Evolutionary conservation across 2,329 filamentous ascomycete genomes (phyloP).

Genomic region (Plectosphaerella cucumerina): DNA sequence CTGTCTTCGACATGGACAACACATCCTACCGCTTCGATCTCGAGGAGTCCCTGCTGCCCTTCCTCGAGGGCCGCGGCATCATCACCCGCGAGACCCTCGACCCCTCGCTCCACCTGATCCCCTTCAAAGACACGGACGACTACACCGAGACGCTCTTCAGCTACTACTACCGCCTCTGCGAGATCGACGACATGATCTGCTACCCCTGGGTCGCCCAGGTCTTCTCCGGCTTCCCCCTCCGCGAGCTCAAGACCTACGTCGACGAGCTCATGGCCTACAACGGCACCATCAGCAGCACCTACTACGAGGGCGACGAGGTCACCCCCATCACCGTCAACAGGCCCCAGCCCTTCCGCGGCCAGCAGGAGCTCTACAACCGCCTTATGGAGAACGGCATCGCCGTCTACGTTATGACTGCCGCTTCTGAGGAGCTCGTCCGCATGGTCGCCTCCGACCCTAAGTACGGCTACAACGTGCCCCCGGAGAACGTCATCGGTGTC

Average conservation of each 20-base stretch:
- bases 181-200: constrained; percentile 34
- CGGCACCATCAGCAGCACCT: constrained; percentile 27
- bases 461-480: constrained; percentile 40
- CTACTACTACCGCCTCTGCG: constrained; percentile 40
- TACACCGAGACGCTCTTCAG: constrained; percentile 37
- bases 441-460: constrained; percentile 39
- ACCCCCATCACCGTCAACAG: constrained; percentile 22
- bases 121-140: constrained; percentile 33
- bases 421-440: constrained; percentile 39
- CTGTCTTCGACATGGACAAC: constrained; percentile 42
- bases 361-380: constrained; percentile 37
- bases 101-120: constrained; percentile 32
- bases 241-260: constrained; percentile 39
- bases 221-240: constrained; percentile 35
- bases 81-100: constrained; percentile 35
- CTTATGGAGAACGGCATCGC: constrained; percentile 38
- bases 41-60: constrained; percentile 38
- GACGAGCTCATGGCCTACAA: constrained; percentile 42
- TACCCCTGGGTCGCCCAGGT: constrained; percentile 39
- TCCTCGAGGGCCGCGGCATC: constrained; percentile 34
- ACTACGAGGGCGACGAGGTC: constrained; percentile 27
- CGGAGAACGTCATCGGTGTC: constrained; percentile 40
- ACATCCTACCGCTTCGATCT: constrained; percentile 37
- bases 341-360: constrained; percentile 32
- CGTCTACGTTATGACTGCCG: constrained; percentile 35